Evolutionary conservation across 257 asterid species (phyloP), one percentile per base, ranked within the genome.

Genomic region (Agastache rugosa): DNA sequence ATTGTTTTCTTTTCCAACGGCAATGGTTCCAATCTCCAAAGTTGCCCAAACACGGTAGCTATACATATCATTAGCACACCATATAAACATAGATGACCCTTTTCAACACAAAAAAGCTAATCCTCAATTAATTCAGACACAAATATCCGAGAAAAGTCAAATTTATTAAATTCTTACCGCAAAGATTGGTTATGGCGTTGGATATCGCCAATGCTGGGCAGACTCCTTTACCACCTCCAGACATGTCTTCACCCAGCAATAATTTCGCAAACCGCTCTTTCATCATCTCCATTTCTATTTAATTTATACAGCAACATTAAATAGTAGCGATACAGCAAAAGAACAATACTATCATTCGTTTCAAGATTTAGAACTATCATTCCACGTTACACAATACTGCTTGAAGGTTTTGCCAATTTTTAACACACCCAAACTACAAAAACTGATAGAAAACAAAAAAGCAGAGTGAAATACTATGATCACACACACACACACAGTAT

Each of bases 231-330:
- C 98, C 97, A 71, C 88, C 81, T 22, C 98, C 98, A 64, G 98
- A 92, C 98, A 92, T 92, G 71, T 92, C 98, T 83, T 92, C 98
- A 27, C 98, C 97, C 3, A 92, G 96, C 78, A 93, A 81, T 70
- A 93, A 79, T 69, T 93, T 93, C 31, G 90, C 89, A 47, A 89
- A 90, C 51, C 87, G 79, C 77, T 90, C 98, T 72, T 87, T 90
- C 94, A 93, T 90, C 98, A 89, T 90, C 84, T 93, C 97, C 69
- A 83, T 42, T 80, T 90, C 98, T 93, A 63, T 44, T 73, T 3
- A 16, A 61, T 67, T 48, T 56, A 56, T 2, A 6, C 6, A n/a
- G n/a, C n/a, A n/a, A n/a, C n/a, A n/a, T n/a, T n/a, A n/a, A n/a
- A n/a, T n/a, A n/a, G n/a, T n/a, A n/a, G n/a, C n/a, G n/a, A n/a